Evolutionary conservation across 1,284 basidiomycete species (phyloP), one percentile per base, ranked within the genome.

Genomic region (Cryptococcus jaspeensis): DNA sequence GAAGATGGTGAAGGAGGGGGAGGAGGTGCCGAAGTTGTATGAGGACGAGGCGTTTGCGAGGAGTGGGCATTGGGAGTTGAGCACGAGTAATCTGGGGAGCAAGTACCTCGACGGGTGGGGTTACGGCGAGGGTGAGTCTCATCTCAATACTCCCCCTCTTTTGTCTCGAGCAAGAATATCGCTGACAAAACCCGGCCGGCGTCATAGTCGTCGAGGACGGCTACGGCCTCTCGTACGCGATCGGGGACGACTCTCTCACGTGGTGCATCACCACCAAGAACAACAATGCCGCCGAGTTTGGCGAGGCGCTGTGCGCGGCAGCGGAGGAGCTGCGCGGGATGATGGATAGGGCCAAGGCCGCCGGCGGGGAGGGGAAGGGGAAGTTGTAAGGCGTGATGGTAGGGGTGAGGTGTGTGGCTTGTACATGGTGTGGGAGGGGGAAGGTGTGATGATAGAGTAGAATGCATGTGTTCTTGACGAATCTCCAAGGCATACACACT

Each of bases 71-170:
- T 99, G 95, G 96, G 89, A 93, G 77, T 79, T 99, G 63, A 90
- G 87, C 46, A 99, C 95, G 5, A 89, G 87, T 65, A 90, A 97
- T 76, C 81, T 99, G 62, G 89, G 87, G 52, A 88, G 85, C 52
- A 83, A 84, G 59, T 92, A 84, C 75, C 82, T 99, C 49, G 90
- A 94, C 66, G 92, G 92, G 38, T 97, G 95, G 94, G 95, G 95
- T 35, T 98, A 95, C 73, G 94, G 94, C 12, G 92, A 97, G 84
- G 91, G 88, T 90, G 58, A 60, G 84, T 75, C 28, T 32, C 28
- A 4, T 32, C 28, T 32, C 28, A n/a, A 5, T 25, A 9, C 9
- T 18, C 18, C 22, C 25, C 36, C 25, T 18, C 12, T 25, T 15
- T 48, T 12, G 6, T 16, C 32, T 48, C 12, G 40, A 32, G 28